Conservation (phyloP, 2,329 filamentous ascomycete species). For the Aureobasidium vineae region DNA sequence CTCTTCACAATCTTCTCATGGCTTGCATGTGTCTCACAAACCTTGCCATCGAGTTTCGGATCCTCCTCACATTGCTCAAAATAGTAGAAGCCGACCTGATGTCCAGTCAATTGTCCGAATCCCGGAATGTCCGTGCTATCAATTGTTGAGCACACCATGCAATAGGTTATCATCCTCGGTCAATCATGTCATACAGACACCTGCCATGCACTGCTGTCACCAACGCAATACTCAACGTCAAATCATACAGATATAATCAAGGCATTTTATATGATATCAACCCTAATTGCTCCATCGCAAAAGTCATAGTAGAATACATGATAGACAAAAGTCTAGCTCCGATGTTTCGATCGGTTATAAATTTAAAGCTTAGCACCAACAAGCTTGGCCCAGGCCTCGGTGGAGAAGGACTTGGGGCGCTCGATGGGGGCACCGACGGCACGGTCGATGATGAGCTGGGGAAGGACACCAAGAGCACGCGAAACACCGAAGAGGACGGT, state of each 20-base stretch:
- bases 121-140: slow-evolving; percentile 6
- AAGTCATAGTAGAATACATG: slow-evolving; percentile 26
- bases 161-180: not conserved
- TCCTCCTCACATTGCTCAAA: not conserved
- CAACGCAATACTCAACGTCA: not conserved
- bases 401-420: slow-evolving; percentile 98
- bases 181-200: slow-evolving; percentile 11
- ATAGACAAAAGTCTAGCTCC: slow-evolving; percentile 14
- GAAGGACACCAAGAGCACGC: slow-evolving; percentile 95
- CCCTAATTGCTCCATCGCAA: slow-evolving; percentile 25
- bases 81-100: slow-evolving; percentile 9
- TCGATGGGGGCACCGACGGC: slow-evolving; percentile 96
- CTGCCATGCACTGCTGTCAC: not conserved
- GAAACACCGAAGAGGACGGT: slow-evolving; percentile 99
- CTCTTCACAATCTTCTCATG: not conserved
- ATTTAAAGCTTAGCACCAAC: slow-evolving; percentile 83
- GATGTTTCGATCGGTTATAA: slow-evolving; percentile 4
- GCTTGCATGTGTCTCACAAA: slow-evolving; percentile 10
- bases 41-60: not conserved
- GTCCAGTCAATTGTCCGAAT: slow-evolving; percentile 16
- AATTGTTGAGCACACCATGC: slow-evolving; percentile 18
- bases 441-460: slow-evolving; percentile 99
- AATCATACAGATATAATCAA: slow-evolving; percentile 16
- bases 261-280: slow-evolving; percentile 25
- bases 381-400: slow-evolving; percentile 93